Conservation (phyloP, 352 stramenopile species). For the Phytophthora foliorum region DNA sequence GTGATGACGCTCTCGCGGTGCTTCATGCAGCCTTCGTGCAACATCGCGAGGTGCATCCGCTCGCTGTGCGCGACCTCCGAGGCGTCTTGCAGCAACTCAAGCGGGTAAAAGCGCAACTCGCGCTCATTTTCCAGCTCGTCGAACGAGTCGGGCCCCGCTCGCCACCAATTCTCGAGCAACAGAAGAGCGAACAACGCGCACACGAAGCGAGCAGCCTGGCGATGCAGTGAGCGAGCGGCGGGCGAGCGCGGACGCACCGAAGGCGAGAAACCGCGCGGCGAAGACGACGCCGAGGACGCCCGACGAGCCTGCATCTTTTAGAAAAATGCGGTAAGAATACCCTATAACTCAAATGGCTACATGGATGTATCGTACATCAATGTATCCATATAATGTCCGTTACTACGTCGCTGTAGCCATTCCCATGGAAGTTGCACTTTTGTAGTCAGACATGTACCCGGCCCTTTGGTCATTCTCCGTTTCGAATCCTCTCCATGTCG, state of each 20-base stretch:
- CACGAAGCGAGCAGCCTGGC: conserved; percentile 4
- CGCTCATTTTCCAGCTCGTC: conserved; percentile 37
- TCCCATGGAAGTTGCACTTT: background rate
- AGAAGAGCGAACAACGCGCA: conserved; percentile 6
- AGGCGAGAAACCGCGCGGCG: background rate
- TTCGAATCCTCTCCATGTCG: background rate
- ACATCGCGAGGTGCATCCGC: conserved; percentile 52
- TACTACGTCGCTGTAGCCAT: background rate
- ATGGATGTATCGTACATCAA: background rate
- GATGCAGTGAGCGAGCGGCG: conserved; percentile 7
- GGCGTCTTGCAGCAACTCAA: conserved; percentile 22
- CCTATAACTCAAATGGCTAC: background rate
- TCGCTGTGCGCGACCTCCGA: conserved; percentile 42
- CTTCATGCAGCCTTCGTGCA: conserved; percentile 59
- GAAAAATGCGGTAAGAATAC: background rate
- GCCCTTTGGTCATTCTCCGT: background rate
- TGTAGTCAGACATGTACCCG: conserved; percentile 2
- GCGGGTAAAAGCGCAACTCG: conserved; percentile 40
- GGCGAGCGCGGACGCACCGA: conserved; percentile 6
- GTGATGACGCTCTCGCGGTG: conserved; percentile 54
- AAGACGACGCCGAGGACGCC: conserved; percentile 1
- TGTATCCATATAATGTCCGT: background rate
- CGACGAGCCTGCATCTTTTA: conserved; percentile 14
- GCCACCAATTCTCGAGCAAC: conserved; percentile 33
- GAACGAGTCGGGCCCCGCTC: conserved; percentile 18